Evolutionary conservation across 2,329 filamentous ascomycete species (phyloP), one percentile per base, ranked within the genome.

Genomic region (Balansia obtecta): DNA sequence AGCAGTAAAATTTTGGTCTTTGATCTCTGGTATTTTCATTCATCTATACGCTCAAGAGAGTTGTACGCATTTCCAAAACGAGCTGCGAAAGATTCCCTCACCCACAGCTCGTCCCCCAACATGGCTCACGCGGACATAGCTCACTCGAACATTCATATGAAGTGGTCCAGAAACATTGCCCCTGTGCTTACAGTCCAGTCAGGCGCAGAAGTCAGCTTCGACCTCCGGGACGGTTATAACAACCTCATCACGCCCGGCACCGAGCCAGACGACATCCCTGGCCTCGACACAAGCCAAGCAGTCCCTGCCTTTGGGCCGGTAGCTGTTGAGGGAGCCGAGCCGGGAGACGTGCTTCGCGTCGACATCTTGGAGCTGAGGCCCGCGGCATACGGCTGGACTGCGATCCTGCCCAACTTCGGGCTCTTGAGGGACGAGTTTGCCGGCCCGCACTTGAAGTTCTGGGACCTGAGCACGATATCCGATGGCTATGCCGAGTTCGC

Each of bases 241-340:
- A 73, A 74, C 52, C 72, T 75, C 58, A 67, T 77, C 53, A 67
- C 65, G 5, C 63, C 66, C 7, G 60, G 63, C 18, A 74, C 71
- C 42, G 65, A 66, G 18, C 57, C 63, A 15, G 65, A 65, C 3
- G 65, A 67, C 22, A 60, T 77, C 45, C 45, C 57, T 8, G 60
- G 61, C n/a, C 67, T 76, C 50, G 63, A 74, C 52, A 58, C 71
- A 33, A 52, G 57, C 15, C 59, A 66, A 15, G 67, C 67, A 32
- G 74, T 76, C 54, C 74, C 75, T 1, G 73, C 70, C 45, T 69
- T 74, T 48, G 75, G 75, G 0, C 75, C 75, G 11, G 68, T 79
- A 34, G 71, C 64, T 55, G 58, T 78, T 50, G 66, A 71, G 45
- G 70, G 65, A 47, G 74, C 74, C 12, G 63, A 70, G 50, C 72